Evolutionary conservation across 2,329 filamentous ascomycete genomes (phyloP), one percentile per base, ranked within the genome.

Genomic region (Hirsutella minnesotensis): DNA sequence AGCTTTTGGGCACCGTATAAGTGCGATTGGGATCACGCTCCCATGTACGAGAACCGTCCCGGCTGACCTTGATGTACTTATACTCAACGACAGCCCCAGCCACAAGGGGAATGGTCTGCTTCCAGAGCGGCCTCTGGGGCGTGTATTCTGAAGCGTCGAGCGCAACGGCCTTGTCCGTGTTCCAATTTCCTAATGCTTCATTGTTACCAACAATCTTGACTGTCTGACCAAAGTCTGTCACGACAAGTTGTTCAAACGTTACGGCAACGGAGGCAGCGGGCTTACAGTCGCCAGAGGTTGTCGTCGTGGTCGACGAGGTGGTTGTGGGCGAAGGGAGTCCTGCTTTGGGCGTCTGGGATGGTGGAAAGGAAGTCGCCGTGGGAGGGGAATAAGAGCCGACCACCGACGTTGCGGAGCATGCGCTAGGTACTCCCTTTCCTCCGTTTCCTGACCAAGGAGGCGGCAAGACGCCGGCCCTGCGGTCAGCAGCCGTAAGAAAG

Each of bases 131-230:
- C 51, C 81, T 76, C 29, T 56, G 61, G 2, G 63, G 51, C 0
- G 76, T 80, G 55, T 86, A 87, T 16, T 66, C 53, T 15, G 61
- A 64, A 2, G 81, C 75, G 38, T 68, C 73, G 18, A 88, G 64
- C 0, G 73, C 52, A 3, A 83, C 53, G 0, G 74, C 81, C 22
- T 61, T 65, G 36, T 48, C 53, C 0, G 72, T 65, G 46, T 77
- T 64, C 83, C 83, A 87, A 51, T 56, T 68, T 9, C 82, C 82
- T 8, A 88, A 70, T 24, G 71, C 64, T 1, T 67, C 53, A 39
- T 71, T 68, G 43, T 70, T 76, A 16, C 83, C 83, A 0, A 73
- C 67, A 12, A 88, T 58, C 57, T 79, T 83, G 54, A 88, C 69
- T 9, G 70, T 77, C 57, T 86, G 69, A 4, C 82, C 83, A 39